Evolutionary conservation across 192 early-diverging fungal species (phyloP).

Genomic region (Mycoemilia scoparia): DNA sequence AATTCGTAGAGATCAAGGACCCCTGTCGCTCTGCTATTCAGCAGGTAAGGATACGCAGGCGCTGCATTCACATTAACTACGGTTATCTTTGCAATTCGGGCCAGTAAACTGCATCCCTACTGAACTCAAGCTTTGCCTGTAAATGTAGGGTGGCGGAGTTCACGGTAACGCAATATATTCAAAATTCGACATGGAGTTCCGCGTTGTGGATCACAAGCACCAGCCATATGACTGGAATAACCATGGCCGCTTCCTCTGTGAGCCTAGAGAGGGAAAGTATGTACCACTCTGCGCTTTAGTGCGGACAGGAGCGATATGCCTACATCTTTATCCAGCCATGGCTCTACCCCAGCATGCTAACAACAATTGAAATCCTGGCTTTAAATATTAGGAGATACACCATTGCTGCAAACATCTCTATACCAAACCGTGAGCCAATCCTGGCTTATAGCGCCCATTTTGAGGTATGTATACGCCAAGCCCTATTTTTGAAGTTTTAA

Average conservation of each 20-base stretch:
- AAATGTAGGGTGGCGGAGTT: slow-evolving; percentile 58
- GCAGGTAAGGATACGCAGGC: no score
- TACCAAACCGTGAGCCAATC: slow-evolving; percentile 29
- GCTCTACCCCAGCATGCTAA: neutral
- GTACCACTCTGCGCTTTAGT: no score
- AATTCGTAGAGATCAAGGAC: slow-evolving; percentile 54
- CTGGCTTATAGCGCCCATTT: slow-evolving; percentile 58
- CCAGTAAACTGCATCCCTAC: no score
- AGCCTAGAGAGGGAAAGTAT: slow-evolving; percentile 51
- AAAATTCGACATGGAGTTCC: slow-evolving; percentile 37
- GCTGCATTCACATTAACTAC: neutral
- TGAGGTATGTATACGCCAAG: no score
- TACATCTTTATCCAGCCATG: no score
- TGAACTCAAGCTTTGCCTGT: no score
- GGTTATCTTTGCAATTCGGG: neutral
- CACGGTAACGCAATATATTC: slow-evolving; percentile 65
- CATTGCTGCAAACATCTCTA: slow-evolving; percentile 35
- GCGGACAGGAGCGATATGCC: no score
- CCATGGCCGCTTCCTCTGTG: slow-evolving; percentile 35
- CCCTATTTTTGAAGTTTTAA: slow-evolving; percentile 2
- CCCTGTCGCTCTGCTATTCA: slow-evolving; percentile 31
- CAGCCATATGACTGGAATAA: slow-evolving; percentile 53
- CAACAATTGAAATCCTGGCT: neutral
- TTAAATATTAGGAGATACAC: slow-evolving; percentile 27
- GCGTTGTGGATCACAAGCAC: slow-evolving; percentile 43